Evolutionary conservation across 2,329 filamentous ascomycete species (phyloP).

Genomic region (Aspergillus sp.): DNA sequence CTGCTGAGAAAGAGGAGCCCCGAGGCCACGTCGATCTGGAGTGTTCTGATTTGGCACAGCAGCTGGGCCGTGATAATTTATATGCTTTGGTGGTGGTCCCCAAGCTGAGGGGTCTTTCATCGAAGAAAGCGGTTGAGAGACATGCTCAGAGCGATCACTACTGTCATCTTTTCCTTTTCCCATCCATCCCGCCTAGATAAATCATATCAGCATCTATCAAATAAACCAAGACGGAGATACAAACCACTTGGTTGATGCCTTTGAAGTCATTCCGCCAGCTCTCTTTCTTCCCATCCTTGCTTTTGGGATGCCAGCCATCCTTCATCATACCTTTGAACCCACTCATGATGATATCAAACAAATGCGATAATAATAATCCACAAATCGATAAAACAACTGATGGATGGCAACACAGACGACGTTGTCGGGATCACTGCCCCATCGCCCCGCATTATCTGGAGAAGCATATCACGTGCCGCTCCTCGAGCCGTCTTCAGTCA

Average conservation of each 20-base stretch:
- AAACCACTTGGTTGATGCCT: conserved; percentile 54
- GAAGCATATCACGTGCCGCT: not conserved
- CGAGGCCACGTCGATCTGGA: conserved; percentile 39
- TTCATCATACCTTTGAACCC: conserved; percentile 46
- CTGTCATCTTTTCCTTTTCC: conserved; percentile 49
- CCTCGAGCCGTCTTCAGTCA: no score
- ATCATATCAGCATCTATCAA: conserved; percentile 13
- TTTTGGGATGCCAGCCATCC: conserved; percentile 52
- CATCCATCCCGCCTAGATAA: conserved; percentile 52
- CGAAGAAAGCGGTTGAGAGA: conserved; percentile 60
- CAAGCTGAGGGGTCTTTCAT: conserved; percentile 75
- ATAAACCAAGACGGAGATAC: conserved; percentile 12
- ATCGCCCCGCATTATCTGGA: not conserved
- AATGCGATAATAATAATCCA: not conserved
- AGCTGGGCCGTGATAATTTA: conserved; percentile 44
- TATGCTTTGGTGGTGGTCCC: conserved; percentile 71
- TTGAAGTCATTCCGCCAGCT: conserved; percentile 54
- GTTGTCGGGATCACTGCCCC: not conserved
- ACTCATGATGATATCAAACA: conserved; percentile 42
- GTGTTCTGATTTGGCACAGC: conserved; percentile 43
- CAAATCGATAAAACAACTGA: no score
- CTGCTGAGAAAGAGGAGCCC: conserved; percentile 37
- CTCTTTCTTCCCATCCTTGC: conserved; percentile 49
- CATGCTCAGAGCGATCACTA: conserved; percentile 44
- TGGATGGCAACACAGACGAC: not conserved